Conservation (phyloP, 208 protist species). For the Trypanosomatidae sp. region DNA sequence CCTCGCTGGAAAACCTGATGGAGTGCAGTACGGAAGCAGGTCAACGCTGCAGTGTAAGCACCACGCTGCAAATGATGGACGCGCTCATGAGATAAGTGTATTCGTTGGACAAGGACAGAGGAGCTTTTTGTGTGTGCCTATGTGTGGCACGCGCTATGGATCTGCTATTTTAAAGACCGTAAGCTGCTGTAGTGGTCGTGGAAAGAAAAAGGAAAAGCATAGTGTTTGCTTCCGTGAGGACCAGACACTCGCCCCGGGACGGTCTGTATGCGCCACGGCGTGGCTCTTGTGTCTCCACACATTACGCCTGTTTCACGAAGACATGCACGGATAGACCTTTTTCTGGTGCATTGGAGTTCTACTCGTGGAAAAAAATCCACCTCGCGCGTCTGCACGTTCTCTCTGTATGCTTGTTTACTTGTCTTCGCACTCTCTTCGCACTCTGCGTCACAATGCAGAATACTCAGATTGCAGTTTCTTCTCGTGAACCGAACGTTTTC, state of each 20-base stretch:
- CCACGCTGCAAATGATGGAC: constrained; percentile 6
- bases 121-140: neutral
- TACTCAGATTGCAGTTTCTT: neutral
- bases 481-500: neutral
- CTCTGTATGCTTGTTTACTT: neutral
- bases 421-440: neutral
- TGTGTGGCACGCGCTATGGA: neutral
- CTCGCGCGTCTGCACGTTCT: neutral
- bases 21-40: neutral
- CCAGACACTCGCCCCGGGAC: too few relatives aligned
- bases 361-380: neutral
- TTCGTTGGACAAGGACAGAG: neutral
- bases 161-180: neutral
- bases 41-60: neutral
- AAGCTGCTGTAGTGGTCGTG: neutral
- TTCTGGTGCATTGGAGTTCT: too few relatives aligned
- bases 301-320: too few relatives aligned
- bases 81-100: neutral
- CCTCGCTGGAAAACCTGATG: constrained; percentile 12
- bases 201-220: neutral
- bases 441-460: neutral
- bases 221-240: neutral
- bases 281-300: neutral
- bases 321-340: neutral
- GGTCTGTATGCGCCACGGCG: neutral